phyloP scores from a whole-genome alignment of 192 early-diverging fungal species.

The Glomus cerebriforme region DNA sequence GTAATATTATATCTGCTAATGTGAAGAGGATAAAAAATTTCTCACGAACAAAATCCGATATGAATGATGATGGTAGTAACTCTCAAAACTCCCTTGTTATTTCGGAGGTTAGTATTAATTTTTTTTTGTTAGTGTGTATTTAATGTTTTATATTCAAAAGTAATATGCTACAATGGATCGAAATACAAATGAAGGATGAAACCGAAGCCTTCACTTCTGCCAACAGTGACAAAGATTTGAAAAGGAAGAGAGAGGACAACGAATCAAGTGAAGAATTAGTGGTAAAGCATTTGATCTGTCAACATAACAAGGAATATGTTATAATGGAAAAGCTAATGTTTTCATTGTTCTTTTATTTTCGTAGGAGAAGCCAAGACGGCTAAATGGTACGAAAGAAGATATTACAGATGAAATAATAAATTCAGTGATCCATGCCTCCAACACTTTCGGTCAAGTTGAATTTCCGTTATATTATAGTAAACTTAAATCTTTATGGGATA shows the following conservation, averaged over 20 bases:
- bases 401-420: background rate
- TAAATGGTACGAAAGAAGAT: background rate
- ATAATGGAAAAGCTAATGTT: too few species aligned
- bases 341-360: too few species aligned
- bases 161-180: background rate
- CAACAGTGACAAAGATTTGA: background rate
- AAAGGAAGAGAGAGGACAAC: slow-evolving; percentile 10
- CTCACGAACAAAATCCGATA: background rate
- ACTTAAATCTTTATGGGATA: too few species aligned
- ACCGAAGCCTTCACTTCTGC: too few species aligned
- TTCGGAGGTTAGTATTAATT: slow-evolving; percentile 21
- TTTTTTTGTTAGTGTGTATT: slow-evolving; percentile 5
- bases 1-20: slow-evolving; percentile 9
- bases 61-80: background rate
- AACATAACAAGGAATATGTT: too few species aligned
- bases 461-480: slow-evolving; percentile 5
- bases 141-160: slow-evolving; percentile 19
- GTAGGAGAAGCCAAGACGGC: too few species aligned
- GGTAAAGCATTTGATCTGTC: too few species aligned
- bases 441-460: background rate
- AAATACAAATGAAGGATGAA: slow-evolving; percentile 3
- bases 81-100: slow-evolving; percentile 7
- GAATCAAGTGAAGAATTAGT: background rate
- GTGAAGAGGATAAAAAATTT: slow-evolving; percentile 4
- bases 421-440: background rate